phyloP scores from a whole-genome alignment of 2,329 filamentous ascomycete genomes.

The Lasiodiplodia sp. region DNA sequence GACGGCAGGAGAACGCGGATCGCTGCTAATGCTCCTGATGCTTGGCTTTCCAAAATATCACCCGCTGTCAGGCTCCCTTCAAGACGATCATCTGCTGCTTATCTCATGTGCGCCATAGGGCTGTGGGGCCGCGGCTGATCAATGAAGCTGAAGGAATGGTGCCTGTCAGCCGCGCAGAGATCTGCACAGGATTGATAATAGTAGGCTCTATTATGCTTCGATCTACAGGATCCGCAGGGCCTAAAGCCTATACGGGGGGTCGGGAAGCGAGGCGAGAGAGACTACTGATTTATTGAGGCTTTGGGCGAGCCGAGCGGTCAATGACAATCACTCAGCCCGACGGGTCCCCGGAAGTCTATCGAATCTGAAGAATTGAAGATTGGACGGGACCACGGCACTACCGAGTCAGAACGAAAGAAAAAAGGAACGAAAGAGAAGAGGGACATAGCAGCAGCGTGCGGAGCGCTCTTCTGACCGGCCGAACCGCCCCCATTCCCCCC shows the following conservation, averaged over 20 bases:
- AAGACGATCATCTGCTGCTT: neutral
- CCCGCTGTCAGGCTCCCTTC: neutral
- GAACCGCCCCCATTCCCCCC: neutral
- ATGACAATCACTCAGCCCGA: neutral
- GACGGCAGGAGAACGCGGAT: too few relatives aligned
- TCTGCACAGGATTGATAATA: neutral
- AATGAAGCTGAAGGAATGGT: neutral
- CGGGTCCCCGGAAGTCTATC: neutral
- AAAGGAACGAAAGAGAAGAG: neutral
- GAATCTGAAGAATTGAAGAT: neutral
- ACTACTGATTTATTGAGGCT: neutral
- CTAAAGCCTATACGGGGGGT: neutral
- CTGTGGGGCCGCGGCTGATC: neutral
- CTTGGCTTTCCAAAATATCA: too few relatives aligned
- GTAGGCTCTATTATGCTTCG: neutral
- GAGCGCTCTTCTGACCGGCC: neutral
- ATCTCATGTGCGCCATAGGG: neutral
- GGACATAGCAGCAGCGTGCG: neutral
- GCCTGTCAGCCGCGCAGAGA: neutral
- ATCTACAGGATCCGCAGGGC: neutral
- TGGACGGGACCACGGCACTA: neutral
- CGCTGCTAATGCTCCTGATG: too few relatives aligned
- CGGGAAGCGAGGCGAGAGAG: neutral
- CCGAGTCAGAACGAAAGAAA: neutral
- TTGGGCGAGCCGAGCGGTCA: neutral